Conservation (phyloP, 2,329 filamentous ascomycete species). For the Xylaria sp. region DNA sequence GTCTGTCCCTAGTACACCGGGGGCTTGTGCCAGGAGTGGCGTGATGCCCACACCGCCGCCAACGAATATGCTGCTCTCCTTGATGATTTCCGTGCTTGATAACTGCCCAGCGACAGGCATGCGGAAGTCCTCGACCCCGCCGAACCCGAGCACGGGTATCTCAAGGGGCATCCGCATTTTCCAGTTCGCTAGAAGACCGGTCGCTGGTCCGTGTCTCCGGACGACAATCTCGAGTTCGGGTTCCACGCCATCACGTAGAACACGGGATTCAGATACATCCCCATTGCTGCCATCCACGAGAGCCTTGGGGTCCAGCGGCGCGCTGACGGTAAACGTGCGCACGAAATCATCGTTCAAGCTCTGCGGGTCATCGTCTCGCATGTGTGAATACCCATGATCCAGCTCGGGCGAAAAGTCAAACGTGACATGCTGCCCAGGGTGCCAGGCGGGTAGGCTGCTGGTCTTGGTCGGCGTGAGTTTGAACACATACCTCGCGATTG, state of each 20-base stretch:
- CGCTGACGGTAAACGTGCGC: conserved; percentile 82
- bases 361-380: conserved; percentile 82
- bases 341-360: conserved; percentile 87
- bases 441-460: conserved; percentile 59
- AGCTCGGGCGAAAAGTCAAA: conserved; percentile 77
- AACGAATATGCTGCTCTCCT: conserved; percentile 67
- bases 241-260: conserved; percentile 45
- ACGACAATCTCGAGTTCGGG: conserved; percentile 77
- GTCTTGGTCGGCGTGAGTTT: conserved; percentile 42
- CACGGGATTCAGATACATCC: neutral
- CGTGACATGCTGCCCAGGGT: conserved; percentile 80
- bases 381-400: conserved; percentile 80
- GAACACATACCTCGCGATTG: conserved; percentile 72
- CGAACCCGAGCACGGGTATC: conserved; percentile 77
- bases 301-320: conserved; percentile 50
- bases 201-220: conserved; percentile 75
- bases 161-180: conserved; percentile 66
- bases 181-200: conserved; percentile 70
- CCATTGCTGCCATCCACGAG: neutral
- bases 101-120: conserved; percentile 43
- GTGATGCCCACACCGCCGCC: conserved; percentile 88
- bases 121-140: conserved; percentile 65
- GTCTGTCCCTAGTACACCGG: conserved; percentile 55
- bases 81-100: conserved; percentile 30
- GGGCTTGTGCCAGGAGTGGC: conserved; percentile 77